Evolutionary conservation across 2,329 filamentous ascomycete genomes (phyloP).

Genomic region (Aspergillus ruber): DNA sequence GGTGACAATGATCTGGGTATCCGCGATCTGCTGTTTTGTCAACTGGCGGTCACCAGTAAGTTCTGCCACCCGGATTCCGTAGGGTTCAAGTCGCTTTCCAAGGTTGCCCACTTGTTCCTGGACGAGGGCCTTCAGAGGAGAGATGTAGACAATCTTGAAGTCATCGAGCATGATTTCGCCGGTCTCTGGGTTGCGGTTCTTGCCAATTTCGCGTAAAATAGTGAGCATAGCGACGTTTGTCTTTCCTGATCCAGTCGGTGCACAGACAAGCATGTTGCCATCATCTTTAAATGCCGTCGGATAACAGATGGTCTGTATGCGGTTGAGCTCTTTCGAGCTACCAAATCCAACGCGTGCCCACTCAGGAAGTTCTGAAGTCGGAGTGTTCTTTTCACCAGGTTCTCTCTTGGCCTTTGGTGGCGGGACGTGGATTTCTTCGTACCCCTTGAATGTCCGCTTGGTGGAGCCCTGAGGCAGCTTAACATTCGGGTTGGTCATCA

Average conservation of each 20-base stretch:
- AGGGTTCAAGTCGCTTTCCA: conserved; percentile 80
- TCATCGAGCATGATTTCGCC: conserved; percentile 93
- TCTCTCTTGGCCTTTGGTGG: conserved; percentile 82
- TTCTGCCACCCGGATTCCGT: conserved; percentile 89
- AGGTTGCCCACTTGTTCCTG: conserved; percentile 99
- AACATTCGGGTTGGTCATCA: conserved; percentile 99
- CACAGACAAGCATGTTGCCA: conserved; percentile 96
- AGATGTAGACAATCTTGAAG: conserved; percentile 98
- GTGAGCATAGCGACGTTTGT: conserved; percentile 98
- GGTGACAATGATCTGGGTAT: conserved; percentile 96
- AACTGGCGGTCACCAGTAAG: conserved; percentile 95
- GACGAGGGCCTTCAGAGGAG: conserved; percentile 88
- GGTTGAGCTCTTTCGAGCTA: conserved; percentile 79
- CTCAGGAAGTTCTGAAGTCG: conserved; percentile 80
- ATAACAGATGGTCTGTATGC: conserved; percentile 91
- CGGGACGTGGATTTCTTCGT: conserved; percentile 96
- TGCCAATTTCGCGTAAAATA: conserved; percentile 93
- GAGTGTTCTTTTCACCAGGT: conserved; percentile 71
- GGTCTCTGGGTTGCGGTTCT: conserved; percentile 79
- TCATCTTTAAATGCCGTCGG: conserved; percentile 87
- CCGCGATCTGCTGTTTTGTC: conserved; percentile 95
- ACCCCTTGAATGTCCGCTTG: conserved; percentile 93
- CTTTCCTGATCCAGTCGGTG: conserved; percentile 94
- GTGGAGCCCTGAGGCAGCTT: conserved; percentile 89
- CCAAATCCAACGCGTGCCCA: conserved; percentile 88